Conservation (phyloP, 2,329 filamentous ascomycete genomes). For the Fusarium compactum region DNA sequence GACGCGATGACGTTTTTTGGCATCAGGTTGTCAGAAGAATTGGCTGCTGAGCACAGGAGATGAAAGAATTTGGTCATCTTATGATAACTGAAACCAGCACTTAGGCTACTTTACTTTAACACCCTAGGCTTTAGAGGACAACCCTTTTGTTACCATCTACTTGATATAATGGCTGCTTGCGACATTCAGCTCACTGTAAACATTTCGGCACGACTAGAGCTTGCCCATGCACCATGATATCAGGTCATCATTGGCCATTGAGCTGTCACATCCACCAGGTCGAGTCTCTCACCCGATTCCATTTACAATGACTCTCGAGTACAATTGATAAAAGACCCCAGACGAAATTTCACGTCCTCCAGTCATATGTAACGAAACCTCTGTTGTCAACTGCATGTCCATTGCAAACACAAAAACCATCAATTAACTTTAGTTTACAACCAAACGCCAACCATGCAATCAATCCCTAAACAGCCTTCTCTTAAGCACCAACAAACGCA, state of each 20-base stretch:
- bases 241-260: not conserved
- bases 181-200: too few species aligned
- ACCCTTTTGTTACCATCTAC: too few species aligned
- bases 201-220: not conserved
- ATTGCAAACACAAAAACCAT: conserved; percentile 35
- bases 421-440: conserved; percentile 46
- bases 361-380: not conserved
- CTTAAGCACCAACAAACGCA: conserved; percentile 63
- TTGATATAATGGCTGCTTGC: too few species aligned
- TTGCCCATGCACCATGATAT: not conserved
- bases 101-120: fast-evolving
- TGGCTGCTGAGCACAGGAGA: not conserved
- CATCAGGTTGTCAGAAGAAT: too few species aligned
- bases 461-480: conserved; percentile 19
- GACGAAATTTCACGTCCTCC: not conserved
- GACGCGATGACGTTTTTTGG: not conserved
- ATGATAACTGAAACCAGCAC: not conserved
- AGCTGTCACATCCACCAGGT: not conserved
- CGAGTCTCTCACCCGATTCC: not conserved
- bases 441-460: conserved; percentile 47
- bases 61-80: not conserved
- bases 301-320: not conserved
- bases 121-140: too few species aligned
- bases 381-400: not conserved
- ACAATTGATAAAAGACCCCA: not conserved